These are phyloP conservation scores for Dioscorea alata DNA, from an alignment of 106 monocot species.

Conservation along the genomic window DNA sequence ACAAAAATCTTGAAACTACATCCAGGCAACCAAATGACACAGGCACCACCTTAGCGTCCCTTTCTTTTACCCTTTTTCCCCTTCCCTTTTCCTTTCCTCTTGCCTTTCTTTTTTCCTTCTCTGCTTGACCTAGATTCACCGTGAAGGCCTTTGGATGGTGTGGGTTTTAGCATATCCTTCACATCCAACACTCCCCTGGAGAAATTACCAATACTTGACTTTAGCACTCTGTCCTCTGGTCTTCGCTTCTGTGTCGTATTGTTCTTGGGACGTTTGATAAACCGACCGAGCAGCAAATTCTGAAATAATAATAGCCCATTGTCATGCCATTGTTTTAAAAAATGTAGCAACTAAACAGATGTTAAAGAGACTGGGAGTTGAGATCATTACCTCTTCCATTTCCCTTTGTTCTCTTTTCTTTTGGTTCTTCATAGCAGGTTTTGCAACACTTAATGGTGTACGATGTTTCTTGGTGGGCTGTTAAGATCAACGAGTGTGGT, in stretches of 20 bases:
- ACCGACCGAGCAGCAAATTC: slow-evolving; percentile 31
- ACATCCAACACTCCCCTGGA: slow-evolving; percentile 46
- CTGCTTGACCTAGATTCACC: slow-evolving; percentile 10
- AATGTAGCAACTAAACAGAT: background rate
- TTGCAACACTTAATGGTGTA: slow-evolving; percentile 33
- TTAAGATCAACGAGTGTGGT: background rate
- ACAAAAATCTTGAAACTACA: no score
- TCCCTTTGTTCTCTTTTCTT: slow-evolving; percentile 26
- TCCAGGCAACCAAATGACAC: no score
- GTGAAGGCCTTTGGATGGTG: background rate
- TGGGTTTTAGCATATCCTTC: slow-evolving; percentile 38
- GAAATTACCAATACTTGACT: slow-evolving; percentile 39
- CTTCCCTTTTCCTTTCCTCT: slow-evolving; percentile 9
- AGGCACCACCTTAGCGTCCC: background rate
- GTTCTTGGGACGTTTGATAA: slow-evolving; percentile 12
- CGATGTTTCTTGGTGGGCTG: slow-evolving; percentile 42
- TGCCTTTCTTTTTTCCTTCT: slow-evolving; percentile 18
- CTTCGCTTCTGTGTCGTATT: slow-evolving; percentile 16
- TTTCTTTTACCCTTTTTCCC: slow-evolving; percentile 5
- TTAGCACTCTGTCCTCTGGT: slow-evolving; percentile 37
- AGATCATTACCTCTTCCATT: slow-evolving; percentile 27
- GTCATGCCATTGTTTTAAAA: background rate
- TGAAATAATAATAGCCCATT: background rate
- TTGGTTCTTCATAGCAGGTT: slow-evolving; percentile 34
- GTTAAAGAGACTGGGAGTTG: background rate